Evolutionary conservation across 768 basidiomycete species (phyloP), one percentile per base, ranked within the genome.

Genomic region (Lepiota brunneoincarnata): DNA sequence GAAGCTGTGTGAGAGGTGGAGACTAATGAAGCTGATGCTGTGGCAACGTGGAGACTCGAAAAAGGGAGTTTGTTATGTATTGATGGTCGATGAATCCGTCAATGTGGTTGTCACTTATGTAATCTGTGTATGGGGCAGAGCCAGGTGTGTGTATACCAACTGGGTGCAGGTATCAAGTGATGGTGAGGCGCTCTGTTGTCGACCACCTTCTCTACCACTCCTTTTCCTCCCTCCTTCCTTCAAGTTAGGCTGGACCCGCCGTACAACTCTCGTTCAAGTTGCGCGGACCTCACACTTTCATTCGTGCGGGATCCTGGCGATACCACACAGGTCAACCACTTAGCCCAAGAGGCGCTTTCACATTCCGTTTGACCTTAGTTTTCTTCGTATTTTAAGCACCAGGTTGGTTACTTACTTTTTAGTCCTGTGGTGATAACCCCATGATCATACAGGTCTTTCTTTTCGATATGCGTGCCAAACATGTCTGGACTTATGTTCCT

Each of bases 401-500:
- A 31, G 31, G 31, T 31, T 31, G 11, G 4, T 31, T 9, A 9
- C 4, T 31, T 31, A 9, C 31, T 31, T 31, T 10, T 31, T 31
- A 2, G 31, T 31, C 31, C 31, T 9, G 31, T 9, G 31, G 11
- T 31, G 7, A 9, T 31, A 31, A 31, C 7, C 31, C 31, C 7
- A 4, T 9, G 31, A 9, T 31, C 31, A 31, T 40, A 10, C 18
- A 35, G 34, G 15, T 6, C 18, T 45, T 36, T 15, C 17, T 17
- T 10, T 38, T 24, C 37, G 46, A 24, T 37, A 69, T 69, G 67
- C 61, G 56, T 54, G 50, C 53, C 51, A 64, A 59, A 52, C 57
- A 61, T 23, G 34, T 77, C 41, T 69, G 73, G 71, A 53, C 61
- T 49, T 63, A 66, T 59, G 49, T 75, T 53, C 72, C 75, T 45